These are phyloP conservation scores for Epichloe baconii DNA, from an alignment of 2,329 filamentous ascomycete species.

Conservation along the genomic window DNA sequence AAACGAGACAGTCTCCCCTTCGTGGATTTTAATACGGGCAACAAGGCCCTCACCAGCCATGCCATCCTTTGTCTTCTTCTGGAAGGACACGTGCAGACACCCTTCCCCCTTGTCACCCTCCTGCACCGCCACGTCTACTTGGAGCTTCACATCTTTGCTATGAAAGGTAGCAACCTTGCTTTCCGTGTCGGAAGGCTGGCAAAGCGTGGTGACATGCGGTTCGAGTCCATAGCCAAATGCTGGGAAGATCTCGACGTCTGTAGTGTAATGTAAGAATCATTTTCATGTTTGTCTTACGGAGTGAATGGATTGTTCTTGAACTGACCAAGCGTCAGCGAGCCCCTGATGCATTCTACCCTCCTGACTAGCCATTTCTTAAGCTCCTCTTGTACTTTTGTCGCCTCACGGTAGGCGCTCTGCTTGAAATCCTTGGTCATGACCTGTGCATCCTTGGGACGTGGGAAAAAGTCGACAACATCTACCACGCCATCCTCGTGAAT, in stretches of 20 bases:
- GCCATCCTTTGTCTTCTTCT: conserved; percentile 35
- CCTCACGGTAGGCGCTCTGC: conserved; percentile 41
- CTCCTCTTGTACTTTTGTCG: conserved; percentile 41
- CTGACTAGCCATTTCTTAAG: conserved; percentile 60
- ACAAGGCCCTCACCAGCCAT: conserved; percentile 51
- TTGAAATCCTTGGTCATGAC: conserved; percentile 34
- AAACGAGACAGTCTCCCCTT: conserved; percentile 58
- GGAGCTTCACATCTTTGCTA: conserved; percentile 43
- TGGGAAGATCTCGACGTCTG: conserved; percentile 58
- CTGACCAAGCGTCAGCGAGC: conserved; percentile 45
- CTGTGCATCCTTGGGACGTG: conserved; percentile 47
- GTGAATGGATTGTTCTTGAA: not conserved
- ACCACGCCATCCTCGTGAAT: conserved; percentile 64
- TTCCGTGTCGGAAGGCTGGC: conserved; percentile 26
- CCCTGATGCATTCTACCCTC: conserved; percentile 60
- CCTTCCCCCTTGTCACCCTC: conserved; percentile 27
- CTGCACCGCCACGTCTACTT: conserved; percentile 56
- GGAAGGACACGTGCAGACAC: conserved; percentile 42
- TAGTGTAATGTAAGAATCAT: not conserved
- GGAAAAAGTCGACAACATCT: conserved; percentile 64
- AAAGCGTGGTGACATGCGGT: conserved; percentile 44
- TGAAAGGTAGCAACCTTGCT: conserved; percentile 53
- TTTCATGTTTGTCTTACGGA: not conserved
- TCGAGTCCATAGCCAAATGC: conserved; percentile 58
- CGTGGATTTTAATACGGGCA: conserved; percentile 43